Conservation (phyloP, 805 yeast species). For the Tetrapisispora arboricola region DNA sequence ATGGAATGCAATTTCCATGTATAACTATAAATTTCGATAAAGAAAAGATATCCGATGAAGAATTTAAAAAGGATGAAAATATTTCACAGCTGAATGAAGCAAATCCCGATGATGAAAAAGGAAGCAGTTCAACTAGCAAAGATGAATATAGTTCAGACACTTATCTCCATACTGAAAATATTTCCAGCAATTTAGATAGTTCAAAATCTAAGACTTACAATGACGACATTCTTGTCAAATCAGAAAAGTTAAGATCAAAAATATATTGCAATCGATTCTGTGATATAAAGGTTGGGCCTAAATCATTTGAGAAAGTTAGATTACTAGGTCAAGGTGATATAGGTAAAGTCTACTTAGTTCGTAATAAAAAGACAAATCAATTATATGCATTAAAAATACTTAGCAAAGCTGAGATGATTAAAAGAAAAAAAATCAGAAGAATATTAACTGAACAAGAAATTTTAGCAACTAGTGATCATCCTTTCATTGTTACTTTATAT, state of each 20-base stretch:
- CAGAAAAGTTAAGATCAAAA: slow-evolving; percentile 32
- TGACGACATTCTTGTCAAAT: slow-evolving; percentile 18
- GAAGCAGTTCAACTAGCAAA: too few species aligned
- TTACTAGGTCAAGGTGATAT: slow-evolving; percentile 94
- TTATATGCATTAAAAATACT: slow-evolving; percentile 89
- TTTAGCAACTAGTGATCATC: slow-evolving; percentile 89
- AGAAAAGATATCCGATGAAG: background rate
- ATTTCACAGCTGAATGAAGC: background rate
- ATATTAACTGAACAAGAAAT: slow-evolving; percentile 96
- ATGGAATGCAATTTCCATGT: slow-evolving; percentile 1
- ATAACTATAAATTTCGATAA: slow-evolving; percentile 1
- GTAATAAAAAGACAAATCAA: slow-evolving; percentile 64
- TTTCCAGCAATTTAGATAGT: too few species aligned
- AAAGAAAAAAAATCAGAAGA: slow-evolving; percentile 86
- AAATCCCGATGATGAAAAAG: background rate
- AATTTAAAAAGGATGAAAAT: background rate
- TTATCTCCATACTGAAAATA: too few species aligned
- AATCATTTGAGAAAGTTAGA: slow-evolving; percentile 79
- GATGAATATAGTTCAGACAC: too few species aligned
- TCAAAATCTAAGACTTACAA: background rate
- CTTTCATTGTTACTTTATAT: slow-evolving; percentile 90
- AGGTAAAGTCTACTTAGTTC: slow-evolving; percentile 88
- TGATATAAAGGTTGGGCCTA: slow-evolving; percentile 74
- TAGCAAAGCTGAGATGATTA: slow-evolving; percentile 85
- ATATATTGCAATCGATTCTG: slow-evolving; percentile 57